These are phyloP conservation scores for Sclerotinia glacialis DNA, from an alignment of 2,329 filamentous ascomycete species.

Conservation along the genomic window DNA sequence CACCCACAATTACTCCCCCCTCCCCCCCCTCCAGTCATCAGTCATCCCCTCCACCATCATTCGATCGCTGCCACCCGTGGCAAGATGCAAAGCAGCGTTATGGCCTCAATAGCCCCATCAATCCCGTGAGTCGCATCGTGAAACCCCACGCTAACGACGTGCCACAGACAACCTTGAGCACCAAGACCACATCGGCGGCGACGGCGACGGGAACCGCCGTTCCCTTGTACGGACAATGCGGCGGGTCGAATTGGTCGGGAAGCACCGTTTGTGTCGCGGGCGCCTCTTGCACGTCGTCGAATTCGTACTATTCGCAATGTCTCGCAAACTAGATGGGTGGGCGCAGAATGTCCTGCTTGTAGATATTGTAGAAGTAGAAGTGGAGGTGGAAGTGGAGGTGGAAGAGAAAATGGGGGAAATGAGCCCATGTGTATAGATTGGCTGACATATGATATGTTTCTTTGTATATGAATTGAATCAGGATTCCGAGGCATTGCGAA, in stretches of 20 bases:
- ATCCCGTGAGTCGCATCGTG: too few relatives aligned
- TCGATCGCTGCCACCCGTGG: neutral
- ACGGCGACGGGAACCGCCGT: neutral
- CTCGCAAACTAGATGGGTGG: neutral
- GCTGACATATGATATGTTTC: neutral
- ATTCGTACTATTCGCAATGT: conserved; percentile 20
- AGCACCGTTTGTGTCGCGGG: conserved; percentile 1
- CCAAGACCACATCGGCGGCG: neutral
- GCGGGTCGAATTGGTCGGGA: neutral
- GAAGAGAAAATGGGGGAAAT: neutral
- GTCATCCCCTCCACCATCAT: neutral
- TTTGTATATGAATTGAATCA: conserved; percentile 9
- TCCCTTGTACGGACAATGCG: conserved; percentile 20
- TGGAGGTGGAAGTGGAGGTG: too few relatives aligned
- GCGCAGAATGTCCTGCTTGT: neutral
- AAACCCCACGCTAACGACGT: neutral
- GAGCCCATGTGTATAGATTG: neutral
- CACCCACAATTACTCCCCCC: too few relatives aligned
- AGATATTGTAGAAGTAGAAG: neutral
- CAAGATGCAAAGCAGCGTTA: neutral
- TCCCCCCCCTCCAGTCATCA: too few relatives aligned
- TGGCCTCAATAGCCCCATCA: too few relatives aligned
- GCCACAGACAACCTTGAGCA: neutral
- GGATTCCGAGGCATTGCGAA: neutral
- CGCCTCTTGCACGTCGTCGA: neutral